phyloP scores from a whole-genome alignment of 1,284 basidiomycete genomes.

The Volvariella volvacea region DNA sequence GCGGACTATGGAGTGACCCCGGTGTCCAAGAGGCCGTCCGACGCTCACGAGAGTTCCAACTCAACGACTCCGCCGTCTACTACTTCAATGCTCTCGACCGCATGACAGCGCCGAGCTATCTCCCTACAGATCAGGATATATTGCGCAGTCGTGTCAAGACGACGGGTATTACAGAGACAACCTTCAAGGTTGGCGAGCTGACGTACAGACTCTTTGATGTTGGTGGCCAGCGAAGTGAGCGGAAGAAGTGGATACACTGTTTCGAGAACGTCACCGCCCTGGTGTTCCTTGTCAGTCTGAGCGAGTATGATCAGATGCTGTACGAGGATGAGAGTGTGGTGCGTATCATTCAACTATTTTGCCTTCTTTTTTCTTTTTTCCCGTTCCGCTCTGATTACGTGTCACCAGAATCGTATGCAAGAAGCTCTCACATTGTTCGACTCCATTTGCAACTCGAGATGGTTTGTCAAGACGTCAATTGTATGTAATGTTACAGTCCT shows the following conservation, averaged over 20 bases:
- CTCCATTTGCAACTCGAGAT: constrained; percentile 93
- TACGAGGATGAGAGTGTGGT: constrained; percentile 92
- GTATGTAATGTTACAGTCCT: constrained; percentile 32
- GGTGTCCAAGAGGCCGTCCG: constrained; percentile 83
- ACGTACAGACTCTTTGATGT: constrained; percentile 94
- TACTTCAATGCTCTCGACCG: constrained; percentile 91
- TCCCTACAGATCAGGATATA: constrained; percentile 93
- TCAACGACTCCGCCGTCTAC: constrained; percentile 94
- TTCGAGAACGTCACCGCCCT: constrained; percentile 97
- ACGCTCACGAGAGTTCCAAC: constrained; percentile 88
- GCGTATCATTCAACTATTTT: constrained; percentile 39
- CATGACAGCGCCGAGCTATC: constrained; percentile 71
- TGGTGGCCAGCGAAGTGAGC: constrained; percentile 89
- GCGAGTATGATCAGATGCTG: constrained; percentile 93
- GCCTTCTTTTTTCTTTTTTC: constrained; percentile 5
- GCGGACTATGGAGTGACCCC: constrained; percentile 83
- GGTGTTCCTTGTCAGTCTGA: constrained; percentile 88
- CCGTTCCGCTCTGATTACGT: constrained; percentile 7
- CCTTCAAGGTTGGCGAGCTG: constrained; percentile 88
- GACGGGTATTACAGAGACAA: constrained; percentile 94
- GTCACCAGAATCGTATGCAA: constrained; percentile 90
- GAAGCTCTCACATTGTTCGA: constrained; percentile 94
- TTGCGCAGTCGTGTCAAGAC: constrained; percentile 94
- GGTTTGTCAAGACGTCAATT: constrained; percentile 89
- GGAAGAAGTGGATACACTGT: constrained; percentile 95